Percentiles rank a stretch among this genome's conserved stretches.
Conservation (phyloP, 768 basidiomycete genomes). For the Lactifluus volemus region DNA sequence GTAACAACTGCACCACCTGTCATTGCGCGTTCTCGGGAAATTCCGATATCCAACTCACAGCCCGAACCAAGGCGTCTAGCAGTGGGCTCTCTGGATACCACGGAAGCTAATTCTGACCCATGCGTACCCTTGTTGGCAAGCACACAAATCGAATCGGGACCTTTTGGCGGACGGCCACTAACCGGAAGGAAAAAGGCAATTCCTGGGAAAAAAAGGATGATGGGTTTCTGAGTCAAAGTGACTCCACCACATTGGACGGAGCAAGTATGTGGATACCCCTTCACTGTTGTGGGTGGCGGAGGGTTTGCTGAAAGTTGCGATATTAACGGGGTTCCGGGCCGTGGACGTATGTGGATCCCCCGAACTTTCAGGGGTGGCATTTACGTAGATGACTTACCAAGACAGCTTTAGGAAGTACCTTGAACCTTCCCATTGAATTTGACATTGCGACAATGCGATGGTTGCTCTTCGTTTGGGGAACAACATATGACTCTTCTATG, state of each 20-base stretch:
- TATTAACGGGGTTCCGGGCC: too few species aligned
- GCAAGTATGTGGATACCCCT: neutral
- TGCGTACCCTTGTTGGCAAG: slow-evolving; percentile 37
- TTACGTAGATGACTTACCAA: neutral
- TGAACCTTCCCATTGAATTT: neutral
- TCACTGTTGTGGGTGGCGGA: too few species aligned
- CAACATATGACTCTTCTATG: neutral
- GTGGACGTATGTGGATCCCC: neutral
- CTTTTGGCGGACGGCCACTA: slow-evolving; percentile 51
- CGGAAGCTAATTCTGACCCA: neutral
- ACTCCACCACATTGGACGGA: neutral
- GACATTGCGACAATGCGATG: neutral
- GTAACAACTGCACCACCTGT: neutral
- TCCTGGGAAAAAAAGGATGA: slow-evolving; percentile 51
- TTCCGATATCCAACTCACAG: neutral
- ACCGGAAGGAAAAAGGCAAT: slow-evolving; percentile 42
- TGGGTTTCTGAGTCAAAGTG: slow-evolving; percentile 50
- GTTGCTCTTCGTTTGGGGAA: neutral
- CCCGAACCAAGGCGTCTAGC: neutral
- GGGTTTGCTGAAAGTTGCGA: too few species aligned
- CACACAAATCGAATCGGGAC: slow-evolving; percentile 67
- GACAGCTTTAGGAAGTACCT: neutral
- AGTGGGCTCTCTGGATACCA: neutral
- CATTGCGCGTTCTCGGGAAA: neutral
- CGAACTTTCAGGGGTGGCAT: neutral